Evolutionary conservation across 768 basidiomycete genomes (phyloP).

Genomic region (Gyrodon lividus): DNA sequence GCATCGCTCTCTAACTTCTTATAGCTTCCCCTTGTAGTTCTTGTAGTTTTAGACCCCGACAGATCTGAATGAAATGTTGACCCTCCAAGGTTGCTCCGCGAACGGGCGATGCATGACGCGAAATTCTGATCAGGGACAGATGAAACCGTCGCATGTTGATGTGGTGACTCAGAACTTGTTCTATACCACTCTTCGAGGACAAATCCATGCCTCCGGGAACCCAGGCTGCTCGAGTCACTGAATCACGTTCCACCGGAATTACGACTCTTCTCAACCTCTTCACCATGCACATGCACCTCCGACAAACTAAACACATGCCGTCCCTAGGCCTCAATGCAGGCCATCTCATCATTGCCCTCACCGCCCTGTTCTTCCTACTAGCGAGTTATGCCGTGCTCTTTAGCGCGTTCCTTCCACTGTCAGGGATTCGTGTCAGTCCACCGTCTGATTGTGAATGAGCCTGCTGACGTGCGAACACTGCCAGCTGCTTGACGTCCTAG

Average conservation of each 20-base stretch:
- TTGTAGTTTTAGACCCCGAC: constrained; percentile 25
- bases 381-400: constrained; percentile 65
- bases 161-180: no score
- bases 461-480: constrained; percentile 21
- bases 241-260: constrained; percentile 20
- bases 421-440: constrained; percentile 49
- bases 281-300: constrained; percentile 11
- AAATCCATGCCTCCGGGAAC: no score
- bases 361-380: constrained; percentile 52
- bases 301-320: constrained; percentile 23
- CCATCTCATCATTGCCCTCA: constrained; percentile 45
- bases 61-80: constrained; percentile 20
- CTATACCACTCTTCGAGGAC: no score
- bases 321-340: constrained; percentile 41
- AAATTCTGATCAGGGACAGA: constrained; percentile 8
- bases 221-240: constrained; percentile 10
- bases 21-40: constrained; percentile 21
- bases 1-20: constrained; percentile 11
- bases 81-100: constrained; percentile 4
- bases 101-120: constrained; percentile 4
- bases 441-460: background rate
- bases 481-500: constrained; percentile 65
- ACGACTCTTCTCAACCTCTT: constrained; percentile 17
- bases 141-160: background rate
- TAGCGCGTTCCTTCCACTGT: constrained; percentile 58